Conservation (phyloP, 176 grass and related monocot species). For the Oryza australiensis region DNA sequence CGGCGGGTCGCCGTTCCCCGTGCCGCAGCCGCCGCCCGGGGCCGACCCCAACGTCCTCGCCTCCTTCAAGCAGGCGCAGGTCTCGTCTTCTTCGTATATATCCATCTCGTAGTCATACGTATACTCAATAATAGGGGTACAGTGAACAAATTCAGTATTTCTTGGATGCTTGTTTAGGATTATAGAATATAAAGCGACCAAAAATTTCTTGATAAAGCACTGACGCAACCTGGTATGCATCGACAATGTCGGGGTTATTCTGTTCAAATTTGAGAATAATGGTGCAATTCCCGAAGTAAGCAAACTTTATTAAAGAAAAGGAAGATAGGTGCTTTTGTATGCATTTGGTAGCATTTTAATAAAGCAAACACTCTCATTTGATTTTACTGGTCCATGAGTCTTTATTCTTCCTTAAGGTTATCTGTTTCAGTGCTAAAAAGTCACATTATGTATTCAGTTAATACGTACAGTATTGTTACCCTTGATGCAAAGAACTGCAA, state of each 20-base stretch:
- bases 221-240: neutral
- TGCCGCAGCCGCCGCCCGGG: conserved; percentile 39
- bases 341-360: conserved; percentile 32
- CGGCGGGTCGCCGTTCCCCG: conserved; percentile 35
- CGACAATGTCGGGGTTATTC: neutral
- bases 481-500: neutral
- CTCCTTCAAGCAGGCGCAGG: conserved; percentile 81
- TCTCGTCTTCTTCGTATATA: neutral
- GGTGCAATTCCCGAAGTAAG: conserved; percentile 26
- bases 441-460: neutral
- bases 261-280: conserved; percentile 10
- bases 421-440: neutral
- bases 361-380: conserved; percentile 27
- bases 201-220: neutral
- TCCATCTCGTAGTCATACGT: neutral
- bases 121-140: neutral
- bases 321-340: conserved; percentile 14
- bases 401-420: neutral
- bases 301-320: conserved; percentile 38
- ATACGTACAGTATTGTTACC: too few species aligned
- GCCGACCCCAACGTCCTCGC: conserved; percentile 61
- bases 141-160: neutral
- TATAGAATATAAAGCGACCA: neutral
- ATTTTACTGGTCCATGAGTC: conserved; percentile 11
- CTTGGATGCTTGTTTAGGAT: neutral